Base-by-base conservation (phyloP, 73 alveolate genomes). In the Blepharisma stoltei region DNA sequence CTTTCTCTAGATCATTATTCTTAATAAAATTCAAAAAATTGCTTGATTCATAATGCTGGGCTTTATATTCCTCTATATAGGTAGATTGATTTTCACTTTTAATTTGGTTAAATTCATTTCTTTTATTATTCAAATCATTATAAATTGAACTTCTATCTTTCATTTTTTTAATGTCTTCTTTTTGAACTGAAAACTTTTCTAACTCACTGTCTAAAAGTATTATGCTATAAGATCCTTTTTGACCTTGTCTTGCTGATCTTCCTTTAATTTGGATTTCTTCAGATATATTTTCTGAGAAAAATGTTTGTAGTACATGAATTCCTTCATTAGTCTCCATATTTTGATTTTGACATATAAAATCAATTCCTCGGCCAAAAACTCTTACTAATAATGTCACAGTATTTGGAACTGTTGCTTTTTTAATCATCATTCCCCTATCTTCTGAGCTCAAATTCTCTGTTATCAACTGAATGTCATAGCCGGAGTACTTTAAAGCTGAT, bases 351-450 rank as follows among this genome's bases (percentile, higher is more conserved):
- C 67, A 66, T 6, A 66, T 68, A 38, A 78, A 78, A 67, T 78
- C 85, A n/a, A 82, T 78, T 41, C 85, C 85, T 65, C 85, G 67
- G 0, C 85, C 85, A 66, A 67, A 78, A 25, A 55, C 37, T 55
- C 37, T 55, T 3, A 4, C 6, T 1, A 55, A 9, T 6, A 32
- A 67, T 20, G 78, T 6, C 20, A 32, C 48, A 6, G 8, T n/a
- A 32, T 54, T 54, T 23, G 78, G 48, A 67, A 23, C 21, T 20
- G 60, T 67, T 20, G 78, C 66, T 7, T 25, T 67, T 4, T 67
- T 67, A 23, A 67, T 20, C 21, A 25, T 18, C 55, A 11, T 67
- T 6, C 6, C 44, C 7, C 48, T 67, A 18, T 67, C 65, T 21
- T 23, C 44, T 6, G 23, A 18, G 6, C 43, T 23, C 8, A 25